These are phyloP conservation scores for Hericium erinaceus DNA, from an alignment of 768 basidiomycete genomes.

Conservation along the genomic window DNA sequence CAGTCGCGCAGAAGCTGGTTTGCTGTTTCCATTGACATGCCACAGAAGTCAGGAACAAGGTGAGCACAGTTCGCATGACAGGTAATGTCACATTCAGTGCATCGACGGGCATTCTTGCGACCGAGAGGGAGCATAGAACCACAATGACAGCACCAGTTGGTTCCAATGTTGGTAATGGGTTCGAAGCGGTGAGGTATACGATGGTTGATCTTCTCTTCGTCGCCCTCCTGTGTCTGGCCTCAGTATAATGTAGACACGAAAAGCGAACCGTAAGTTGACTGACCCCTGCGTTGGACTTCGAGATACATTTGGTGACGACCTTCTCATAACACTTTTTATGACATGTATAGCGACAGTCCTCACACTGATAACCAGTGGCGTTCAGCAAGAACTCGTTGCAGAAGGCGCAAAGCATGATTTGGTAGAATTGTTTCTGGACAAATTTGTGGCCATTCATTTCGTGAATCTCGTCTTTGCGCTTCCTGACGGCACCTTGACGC, in stretches of 20 bases:
- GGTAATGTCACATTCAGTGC: slow-evolving; percentile 92
- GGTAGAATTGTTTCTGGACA: slow-evolving; percentile 94
- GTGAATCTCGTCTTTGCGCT: slow-evolving; percentile 95
- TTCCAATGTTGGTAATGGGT: slow-evolving; percentile 90
- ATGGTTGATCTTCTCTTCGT: slow-evolving; percentile 98
- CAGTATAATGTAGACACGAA: neutral
- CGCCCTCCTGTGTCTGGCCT: slow-evolving; percentile 58
- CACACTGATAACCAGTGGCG: slow-evolving; percentile 96
- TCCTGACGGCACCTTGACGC: slow-evolving; percentile 95
- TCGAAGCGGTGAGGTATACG: slow-evolving; percentile 98
- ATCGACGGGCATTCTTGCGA: slow-evolving; percentile 92
- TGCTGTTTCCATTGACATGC: slow-evolving; percentile 99
- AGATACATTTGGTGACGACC: slow-evolving; percentile 98
- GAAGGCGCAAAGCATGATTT: slow-evolving; percentile 96
- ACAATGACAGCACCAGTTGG: slow-evolving; percentile 99
- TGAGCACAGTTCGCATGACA: slow-evolving; percentile 98
- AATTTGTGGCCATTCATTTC: slow-evolving; percentile 99
- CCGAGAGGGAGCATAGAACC: slow-evolving; percentile 97
- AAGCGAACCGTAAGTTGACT: slow-evolving; percentile 21
- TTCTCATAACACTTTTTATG: slow-evolving; percentile 99
- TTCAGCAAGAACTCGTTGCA: slow-evolving; percentile 97
- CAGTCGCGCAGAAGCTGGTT: slow-evolving; percentile 86
- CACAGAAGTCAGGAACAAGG: slow-evolving; percentile 97
- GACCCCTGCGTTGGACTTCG: slow-evolving; percentile 91
- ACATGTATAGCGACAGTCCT: slow-evolving; percentile 97